Conservation (phyloP, 441 rosid genomes). For the Mallotus japonicus region DNA sequence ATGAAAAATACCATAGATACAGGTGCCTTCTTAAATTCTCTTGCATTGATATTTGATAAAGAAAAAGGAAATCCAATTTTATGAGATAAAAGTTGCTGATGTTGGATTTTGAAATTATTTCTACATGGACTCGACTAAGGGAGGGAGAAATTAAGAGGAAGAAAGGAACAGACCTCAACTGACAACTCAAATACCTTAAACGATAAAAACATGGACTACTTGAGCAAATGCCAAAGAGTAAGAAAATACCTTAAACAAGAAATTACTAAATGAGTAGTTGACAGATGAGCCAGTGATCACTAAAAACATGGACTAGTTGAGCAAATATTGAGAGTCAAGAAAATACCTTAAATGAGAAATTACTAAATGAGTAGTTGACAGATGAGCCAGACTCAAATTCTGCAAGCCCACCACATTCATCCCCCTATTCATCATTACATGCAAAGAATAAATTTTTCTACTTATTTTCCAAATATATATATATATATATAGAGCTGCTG, state of each 20-base stretch:
- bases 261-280: too few relatives aligned
- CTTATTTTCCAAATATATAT: background rate
- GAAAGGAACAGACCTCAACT: background rate
- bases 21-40: background rate
- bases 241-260: too few relatives aligned
- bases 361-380: conserved; percentile 92
- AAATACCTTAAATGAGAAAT: conserved; percentile 94
- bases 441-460: conserved; percentile 14
- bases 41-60: background rate
- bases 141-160: too few relatives aligned
- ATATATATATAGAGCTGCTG: background rate
- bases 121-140: too few relatives aligned
- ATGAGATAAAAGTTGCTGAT: background rate
- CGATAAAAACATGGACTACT: too few relatives aligned
- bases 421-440: conserved; percentile 56
- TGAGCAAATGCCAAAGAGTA: too few relatives aligned
- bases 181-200: background rate
- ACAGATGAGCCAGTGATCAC: too few relatives aligned
- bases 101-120: background rate
- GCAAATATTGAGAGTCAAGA: background rate
- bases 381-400: conserved; percentile 73
- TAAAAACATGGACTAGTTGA: background rate
- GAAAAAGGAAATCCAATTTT: background rate
- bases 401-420: conserved; percentile 67
- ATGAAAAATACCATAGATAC: background rate